A percentile compares a stretch with the other conserved stretches of the same genome.
These are phyloP conservation scores for Trametes sanguinea DNA, from an alignment of 768 basidiomycete species.

Conservation along the genomic window DNA sequence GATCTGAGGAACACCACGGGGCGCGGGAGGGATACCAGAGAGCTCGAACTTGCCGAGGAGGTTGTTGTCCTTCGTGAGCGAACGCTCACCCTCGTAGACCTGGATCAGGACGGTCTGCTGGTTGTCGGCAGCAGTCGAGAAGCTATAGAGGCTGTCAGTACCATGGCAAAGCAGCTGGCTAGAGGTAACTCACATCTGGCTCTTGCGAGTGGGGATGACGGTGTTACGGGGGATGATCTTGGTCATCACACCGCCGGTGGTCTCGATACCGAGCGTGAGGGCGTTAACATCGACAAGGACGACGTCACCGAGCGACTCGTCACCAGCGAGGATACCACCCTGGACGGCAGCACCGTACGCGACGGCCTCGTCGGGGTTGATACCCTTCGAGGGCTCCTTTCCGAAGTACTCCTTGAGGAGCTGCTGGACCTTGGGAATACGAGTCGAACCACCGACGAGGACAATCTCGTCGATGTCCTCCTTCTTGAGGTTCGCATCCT, in stretches of 20 bases:
- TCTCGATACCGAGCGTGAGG: slow-evolving; percentile 98
- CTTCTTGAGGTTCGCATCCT: slow-evolving; percentile 98
- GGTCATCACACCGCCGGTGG: slow-evolving; percentile 97
- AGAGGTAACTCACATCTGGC: slow-evolving; percentile 67
- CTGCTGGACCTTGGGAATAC: slow-evolving; percentile 99
- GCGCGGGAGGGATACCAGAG: slow-evolving; percentile 88
- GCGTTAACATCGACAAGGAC: slow-evolving; percentile 97
- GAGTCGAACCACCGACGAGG: slow-evolving; percentile 96
- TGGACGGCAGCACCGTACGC: slow-evolving; percentile 99
- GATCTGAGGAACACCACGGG: slow-evolving; percentile 96
- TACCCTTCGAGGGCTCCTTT: slow-evolving; percentile 97
- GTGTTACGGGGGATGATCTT: slow-evolving; percentile 98
- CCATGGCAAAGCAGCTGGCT: background rate
- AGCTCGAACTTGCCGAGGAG: slow-evolving; percentile 97
- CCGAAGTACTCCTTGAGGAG: slow-evolving; percentile 98
- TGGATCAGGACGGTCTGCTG: slow-evolving; percentile 96
- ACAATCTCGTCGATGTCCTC: slow-evolving; percentile 94
- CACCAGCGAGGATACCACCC: slow-evolving; percentile 96
- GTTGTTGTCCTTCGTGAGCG: slow-evolving; percentile 98
- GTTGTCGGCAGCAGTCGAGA: slow-evolving; percentile 86
- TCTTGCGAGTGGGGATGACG: slow-evolving; percentile 96
- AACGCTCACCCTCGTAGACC: slow-evolving; percentile 96
- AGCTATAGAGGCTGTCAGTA: slow-evolving; percentile 38
- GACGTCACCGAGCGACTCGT: slow-evolving; percentile 85
- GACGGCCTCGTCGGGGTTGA: slow-evolving; percentile 99